phyloP scores from a whole-genome alignment of 345 rosid species.

The Toxicodendron radicans region DNA sequence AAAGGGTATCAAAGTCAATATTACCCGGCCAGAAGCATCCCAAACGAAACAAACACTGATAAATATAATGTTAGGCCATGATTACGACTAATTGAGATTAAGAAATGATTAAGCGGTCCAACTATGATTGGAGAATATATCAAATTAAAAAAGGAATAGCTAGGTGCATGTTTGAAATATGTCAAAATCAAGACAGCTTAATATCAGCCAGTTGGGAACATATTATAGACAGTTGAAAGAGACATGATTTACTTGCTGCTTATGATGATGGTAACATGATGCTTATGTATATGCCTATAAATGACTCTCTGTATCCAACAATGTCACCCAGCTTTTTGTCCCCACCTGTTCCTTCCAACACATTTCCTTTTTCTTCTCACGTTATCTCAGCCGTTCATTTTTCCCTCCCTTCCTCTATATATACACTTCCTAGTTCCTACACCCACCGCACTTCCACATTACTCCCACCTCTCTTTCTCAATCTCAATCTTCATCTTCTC shows the following conservation, averaged over 20 bases:
- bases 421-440: neutral
- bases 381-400: neutral
- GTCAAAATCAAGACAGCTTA: constrained; percentile 33
- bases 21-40: neutral
- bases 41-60: neutral
- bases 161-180: constrained; percentile 17
- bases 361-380: neutral
- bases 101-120: too few relatives aligned
- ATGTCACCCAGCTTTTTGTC: constrained; percentile 17
- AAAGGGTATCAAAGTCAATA: neutral
- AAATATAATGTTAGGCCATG: too few relatives aligned
- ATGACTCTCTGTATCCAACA: constrained; percentile 21
- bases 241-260: neutral
- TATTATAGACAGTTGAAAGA: neutral
- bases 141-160: too few relatives aligned
- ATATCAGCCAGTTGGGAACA: constrained; percentile 9
- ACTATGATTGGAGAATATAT: too few relatives aligned
- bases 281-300: neutral
- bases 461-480: neutral
- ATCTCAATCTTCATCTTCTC: neutral
- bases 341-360: constrained; percentile 12
- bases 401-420: constrained; percentile 16
- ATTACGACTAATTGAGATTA: too few relatives aligned
- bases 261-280: too few relatives aligned
- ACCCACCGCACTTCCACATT: neutral